These are phyloP conservation scores for Macrophomina tecta DNA, from an alignment of 2,329 filamentous ascomycete genomes.

Conservation along the genomic window DNA sequence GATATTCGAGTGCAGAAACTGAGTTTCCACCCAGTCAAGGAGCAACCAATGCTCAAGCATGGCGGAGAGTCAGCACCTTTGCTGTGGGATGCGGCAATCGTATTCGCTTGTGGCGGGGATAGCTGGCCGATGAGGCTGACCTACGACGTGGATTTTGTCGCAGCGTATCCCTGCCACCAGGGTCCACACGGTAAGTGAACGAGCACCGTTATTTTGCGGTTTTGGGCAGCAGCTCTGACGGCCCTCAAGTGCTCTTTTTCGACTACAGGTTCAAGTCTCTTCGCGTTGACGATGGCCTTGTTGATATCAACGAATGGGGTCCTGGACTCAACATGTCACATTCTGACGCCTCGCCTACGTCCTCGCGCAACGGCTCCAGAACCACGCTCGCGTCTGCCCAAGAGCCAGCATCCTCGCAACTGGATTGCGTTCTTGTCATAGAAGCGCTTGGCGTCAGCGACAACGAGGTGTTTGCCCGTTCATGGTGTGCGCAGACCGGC, in stretches of 20 bases:
- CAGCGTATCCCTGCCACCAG: slow-evolving; percentile 49
- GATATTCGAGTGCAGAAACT: slow-evolving; percentile 73
- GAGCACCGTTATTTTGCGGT: too few species aligned
- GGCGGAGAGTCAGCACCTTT: slow-evolving; percentile 40
- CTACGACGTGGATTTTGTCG: slow-evolving; percentile 50
- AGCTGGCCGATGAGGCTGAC: slow-evolving; percentile 47
- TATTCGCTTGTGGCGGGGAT: slow-evolving; percentile 48
- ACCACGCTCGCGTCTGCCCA: slow-evolving; percentile 24
- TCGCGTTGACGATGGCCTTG: slow-evolving; percentile 66
- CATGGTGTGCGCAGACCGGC: slow-evolving; percentile 80
- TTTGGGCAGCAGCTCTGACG: slow-evolving; percentile 3
- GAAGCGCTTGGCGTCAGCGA: slow-evolving; percentile 76
- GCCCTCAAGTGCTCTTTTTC: slow-evolving; percentile 65
- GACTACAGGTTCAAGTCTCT: slow-evolving; percentile 69
- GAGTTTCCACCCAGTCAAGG: slow-evolving; percentile 59
- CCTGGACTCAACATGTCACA: not conserved
- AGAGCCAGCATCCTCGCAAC: slow-evolving; percentile 40
- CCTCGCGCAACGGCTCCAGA: slow-evolving; percentile 37
- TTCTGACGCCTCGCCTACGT: slow-evolving; percentile 28
- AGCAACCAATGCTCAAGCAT: slow-evolving; percentile 39
- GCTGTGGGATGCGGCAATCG: slow-evolving; percentile 46
- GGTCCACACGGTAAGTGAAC: slow-evolving; percentile 47
- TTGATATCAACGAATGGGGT: slow-evolving; percentile 71
- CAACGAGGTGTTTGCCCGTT: slow-evolving; percentile 76
- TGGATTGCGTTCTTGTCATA: slow-evolving; percentile 72